phyloP scores from a whole-genome alignment of 306 rosid genomes.

The Alnus glutinosa region DNA sequence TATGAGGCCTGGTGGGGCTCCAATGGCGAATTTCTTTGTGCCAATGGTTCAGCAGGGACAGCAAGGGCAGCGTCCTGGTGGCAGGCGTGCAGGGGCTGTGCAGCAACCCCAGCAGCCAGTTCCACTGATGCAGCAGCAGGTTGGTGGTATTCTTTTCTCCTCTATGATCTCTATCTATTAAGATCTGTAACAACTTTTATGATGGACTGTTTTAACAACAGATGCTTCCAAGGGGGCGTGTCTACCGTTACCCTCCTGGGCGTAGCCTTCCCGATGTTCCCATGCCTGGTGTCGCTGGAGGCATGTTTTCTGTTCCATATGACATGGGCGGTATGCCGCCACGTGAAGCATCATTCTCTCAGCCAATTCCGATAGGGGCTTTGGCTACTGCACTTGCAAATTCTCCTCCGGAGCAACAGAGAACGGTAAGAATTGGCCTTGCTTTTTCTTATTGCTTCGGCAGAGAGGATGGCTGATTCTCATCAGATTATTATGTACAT shows the following conservation, averaged over 20 bases:
- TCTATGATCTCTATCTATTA: background rate
- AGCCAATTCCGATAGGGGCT: conserved; percentile 88
- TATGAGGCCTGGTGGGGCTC: conserved; percentile 96
- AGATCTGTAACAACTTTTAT: conserved; percentile 18
- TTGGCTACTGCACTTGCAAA: conserved; percentile 94
- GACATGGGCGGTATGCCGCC: conserved; percentile 78
- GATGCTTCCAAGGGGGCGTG: conserved; percentile 95
- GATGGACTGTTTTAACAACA: conserved; percentile 33
- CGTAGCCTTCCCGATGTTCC: conserved; percentile 85
- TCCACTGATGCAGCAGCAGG: conserved; percentile 95
- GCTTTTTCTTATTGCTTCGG: background rate
- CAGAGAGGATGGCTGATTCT: background rate
- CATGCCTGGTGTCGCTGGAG: conserved; percentile 92
- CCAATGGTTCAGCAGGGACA: conserved; percentile 99
- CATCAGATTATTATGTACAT: background rate
- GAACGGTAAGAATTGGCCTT: conserved; percentile 60
- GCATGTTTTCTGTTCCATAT: conserved; percentile 95
- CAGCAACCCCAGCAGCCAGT: conserved; percentile 91
- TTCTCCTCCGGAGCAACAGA: conserved; percentile 94
- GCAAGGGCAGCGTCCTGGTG: conserved; percentile 95
- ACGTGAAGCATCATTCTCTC: conserved; percentile 77
- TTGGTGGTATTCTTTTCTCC: conserved; percentile 16
- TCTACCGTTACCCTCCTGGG: conserved; percentile 89
- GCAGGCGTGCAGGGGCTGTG: conserved; percentile 78
- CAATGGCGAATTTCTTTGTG: conserved; percentile 90